phyloP scores from a whole-genome alignment of 2,329 filamentous ascomycete species.

The Akanthomyces uredinophilus region DNA sequence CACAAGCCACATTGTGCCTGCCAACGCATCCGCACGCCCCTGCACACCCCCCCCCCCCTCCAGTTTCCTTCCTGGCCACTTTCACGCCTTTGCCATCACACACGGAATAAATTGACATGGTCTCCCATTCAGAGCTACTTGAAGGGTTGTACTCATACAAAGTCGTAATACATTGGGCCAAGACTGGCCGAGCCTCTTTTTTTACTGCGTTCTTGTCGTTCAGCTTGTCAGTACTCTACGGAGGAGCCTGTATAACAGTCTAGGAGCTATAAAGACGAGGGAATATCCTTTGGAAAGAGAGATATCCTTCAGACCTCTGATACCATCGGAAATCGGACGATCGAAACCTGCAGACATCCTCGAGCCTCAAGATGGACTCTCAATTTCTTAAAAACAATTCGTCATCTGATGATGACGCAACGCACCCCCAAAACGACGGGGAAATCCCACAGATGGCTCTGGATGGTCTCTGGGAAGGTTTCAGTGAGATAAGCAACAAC shows the following conservation, averaged over 20 bases:
- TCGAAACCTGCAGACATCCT: too few species aligned
- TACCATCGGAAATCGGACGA: too few species aligned
- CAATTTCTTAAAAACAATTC: too few species aligned
- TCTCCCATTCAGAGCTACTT: background rate
- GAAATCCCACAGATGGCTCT: too few species aligned
- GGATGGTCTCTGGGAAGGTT: too few species aligned
- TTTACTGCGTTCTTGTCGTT: background rate
- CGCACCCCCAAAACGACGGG: too few species aligned
- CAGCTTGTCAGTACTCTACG: background rate
- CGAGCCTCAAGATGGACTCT: too few species aligned
- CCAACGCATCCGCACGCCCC: background rate
- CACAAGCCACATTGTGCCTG: conserved; percentile 7
- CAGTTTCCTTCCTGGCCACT: background rate
- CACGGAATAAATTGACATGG: background rate
- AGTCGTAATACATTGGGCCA: background rate
- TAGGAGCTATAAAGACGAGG: too few species aligned
- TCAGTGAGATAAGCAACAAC: too few species aligned
- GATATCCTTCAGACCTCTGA: too few species aligned
- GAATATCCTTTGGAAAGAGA: too few species aligned
- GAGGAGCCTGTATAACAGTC: background rate
- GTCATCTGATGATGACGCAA: too few species aligned
- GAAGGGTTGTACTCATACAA: background rate
- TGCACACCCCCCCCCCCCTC: background rate
- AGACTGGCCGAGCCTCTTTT: background rate
- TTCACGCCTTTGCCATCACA: background rate